phyloP scores from a whole-genome alignment of 2,329 filamentous ascomycete species.

The Amphichorda felina region DNA sequence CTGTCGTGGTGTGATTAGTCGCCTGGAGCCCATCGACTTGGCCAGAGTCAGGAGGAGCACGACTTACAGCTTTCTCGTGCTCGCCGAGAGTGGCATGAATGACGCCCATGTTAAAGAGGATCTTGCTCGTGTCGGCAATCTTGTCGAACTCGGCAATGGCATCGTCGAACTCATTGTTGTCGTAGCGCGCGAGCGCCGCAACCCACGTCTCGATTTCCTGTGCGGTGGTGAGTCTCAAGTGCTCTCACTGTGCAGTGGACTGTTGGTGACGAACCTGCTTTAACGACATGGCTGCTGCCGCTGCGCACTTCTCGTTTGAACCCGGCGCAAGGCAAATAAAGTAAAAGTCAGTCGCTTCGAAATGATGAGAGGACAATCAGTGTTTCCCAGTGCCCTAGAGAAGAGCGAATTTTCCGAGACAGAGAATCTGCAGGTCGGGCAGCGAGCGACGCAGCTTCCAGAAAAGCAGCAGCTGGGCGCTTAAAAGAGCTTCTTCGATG shows the following conservation, averaged over 20 bases:
- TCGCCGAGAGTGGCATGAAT: conserved; percentile 95
- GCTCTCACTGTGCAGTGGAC: neutral
- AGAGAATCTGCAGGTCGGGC: neutral
- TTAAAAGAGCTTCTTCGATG: neutral
- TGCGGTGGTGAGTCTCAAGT: neutral
- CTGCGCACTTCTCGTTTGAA: neutral
- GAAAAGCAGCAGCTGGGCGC: neutral
- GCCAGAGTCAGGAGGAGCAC: neutral
- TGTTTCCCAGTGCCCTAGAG: neutral
- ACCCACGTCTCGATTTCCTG: conserved; percentile 99
- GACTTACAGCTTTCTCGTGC: conserved; percentile 83
- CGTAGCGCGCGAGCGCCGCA: conserved; percentile 77
- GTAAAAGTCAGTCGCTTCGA: neutral
- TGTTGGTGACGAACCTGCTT: too few relatives aligned
- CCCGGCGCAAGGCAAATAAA: neutral
- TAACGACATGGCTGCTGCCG: conserved; percentile 37
- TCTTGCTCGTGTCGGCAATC: conserved; percentile 94
- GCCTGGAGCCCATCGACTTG: too few relatives aligned
- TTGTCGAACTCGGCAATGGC: conserved; percentile 71
- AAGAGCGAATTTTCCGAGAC: neutral
- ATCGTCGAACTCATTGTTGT: conserved; percentile 95
- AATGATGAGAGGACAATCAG: neutral
- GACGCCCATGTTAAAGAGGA: conserved; percentile 95
- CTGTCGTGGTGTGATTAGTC: conserved; percentile 38
- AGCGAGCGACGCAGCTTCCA: neutral